Conservation (phyloP, 176 grass and related monocot genomes). For the Cocos nucifera region DNA sequence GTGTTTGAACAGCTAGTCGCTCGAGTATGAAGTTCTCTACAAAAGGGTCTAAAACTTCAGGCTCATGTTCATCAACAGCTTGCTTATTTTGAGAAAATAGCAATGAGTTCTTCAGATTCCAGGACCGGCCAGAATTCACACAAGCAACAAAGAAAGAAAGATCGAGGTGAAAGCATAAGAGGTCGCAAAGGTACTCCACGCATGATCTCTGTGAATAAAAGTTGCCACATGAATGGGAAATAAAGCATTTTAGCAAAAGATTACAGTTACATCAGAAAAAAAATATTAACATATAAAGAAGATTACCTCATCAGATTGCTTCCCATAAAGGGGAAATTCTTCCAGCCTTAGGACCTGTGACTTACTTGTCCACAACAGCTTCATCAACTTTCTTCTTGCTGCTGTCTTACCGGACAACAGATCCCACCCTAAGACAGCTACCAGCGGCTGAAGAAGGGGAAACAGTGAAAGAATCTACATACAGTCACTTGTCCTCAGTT, state of each 20-base stretch:
- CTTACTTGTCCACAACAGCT: conserved; percentile 90
- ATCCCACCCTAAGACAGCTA: conserved; percentile 94
- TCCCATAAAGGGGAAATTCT: conserved; percentile 70
- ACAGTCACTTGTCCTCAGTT: conserved; percentile 13
- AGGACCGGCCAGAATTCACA: conserved; percentile 65
- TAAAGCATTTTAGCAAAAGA: background rate
- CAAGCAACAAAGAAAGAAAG: conserved; percentile 74
- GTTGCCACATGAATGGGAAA: conserved; percentile 3
- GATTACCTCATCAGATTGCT: conserved; percentile 53
- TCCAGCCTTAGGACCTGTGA: conserved; percentile 62
- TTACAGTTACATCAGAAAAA: conserved; percentile 15
- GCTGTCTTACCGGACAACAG: conserved; percentile 75
- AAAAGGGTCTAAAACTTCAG: conserved; percentile 67
- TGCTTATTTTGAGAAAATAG: conserved; percentile 60
- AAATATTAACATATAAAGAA: conserved; percentile 2
- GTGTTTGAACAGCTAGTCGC: conserved; percentile 73
- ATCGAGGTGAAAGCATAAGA: conserved; percentile 93
- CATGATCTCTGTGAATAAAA: conserved; percentile 59
- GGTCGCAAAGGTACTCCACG: conserved; percentile 81
- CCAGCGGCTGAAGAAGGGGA: conserved; percentile 85
- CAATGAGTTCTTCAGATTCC: conserved; percentile 64
- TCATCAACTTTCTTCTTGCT: conserved; percentile 71
- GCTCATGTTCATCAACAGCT: conserved; percentile 31
- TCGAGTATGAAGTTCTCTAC: conserved; percentile 96
- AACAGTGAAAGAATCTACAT: conserved; percentile 71